Percentiles rank a stretch among this genome's conserved stretches.
phyloP scores from a whole-genome alignment of 805 yeast genomes.

The Sugiyamaella boreocaroliniensis region DNA sequence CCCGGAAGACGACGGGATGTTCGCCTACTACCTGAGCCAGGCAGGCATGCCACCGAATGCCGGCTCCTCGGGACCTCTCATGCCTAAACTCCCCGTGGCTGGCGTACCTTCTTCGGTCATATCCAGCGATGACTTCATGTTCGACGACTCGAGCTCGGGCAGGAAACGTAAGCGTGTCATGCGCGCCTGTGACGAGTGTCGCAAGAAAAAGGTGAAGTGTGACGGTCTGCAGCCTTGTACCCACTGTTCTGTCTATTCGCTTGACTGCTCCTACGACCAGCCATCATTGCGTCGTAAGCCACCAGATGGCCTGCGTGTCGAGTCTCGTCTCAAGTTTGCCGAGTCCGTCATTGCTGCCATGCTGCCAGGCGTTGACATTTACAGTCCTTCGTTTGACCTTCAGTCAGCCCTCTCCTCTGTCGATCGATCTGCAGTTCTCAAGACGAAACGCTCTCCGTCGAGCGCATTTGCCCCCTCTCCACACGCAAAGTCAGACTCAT shows the following conservation, averaged over 20 bases:
- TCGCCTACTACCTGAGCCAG: background rate
- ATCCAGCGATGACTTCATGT: background rate
- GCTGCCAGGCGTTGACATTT: slow-evolving; percentile 35
- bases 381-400: slow-evolving; percentile 8
- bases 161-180: slow-evolving; percentile 57
- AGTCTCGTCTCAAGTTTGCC: slow-evolving; percentile 31
- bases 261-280: slow-evolving; percentile 75
- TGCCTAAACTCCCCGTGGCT: background rate
- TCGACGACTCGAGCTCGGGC: background rate
- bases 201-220: slow-evolving; percentile 71
- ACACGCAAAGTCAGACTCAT: slow-evolving; percentile 3
- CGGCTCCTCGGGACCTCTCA: background rate
- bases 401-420: slow-evolving; percentile 3
- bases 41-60: background rate
- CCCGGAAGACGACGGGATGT: background rate
- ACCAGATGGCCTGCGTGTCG: slow-evolving; percentile 30
- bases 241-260: slow-evolving; percentile 80
- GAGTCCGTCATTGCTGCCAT: slow-evolving; percentile 33
- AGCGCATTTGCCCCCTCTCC: background rate
- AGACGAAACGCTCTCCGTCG: background rate
- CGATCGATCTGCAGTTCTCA: background rate
- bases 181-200: slow-evolving; percentile 69
- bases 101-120: background rate
- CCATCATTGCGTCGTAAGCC: slow-evolving; percentile 52
- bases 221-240: slow-evolving; percentile 75